Percentiles rank a stretch among this genome's conserved stretches.
Evolutionary conservation across 1,284 basidiomycete genomes (phyloP).

Genomic region (Ceratobasidium sp.): DNA sequence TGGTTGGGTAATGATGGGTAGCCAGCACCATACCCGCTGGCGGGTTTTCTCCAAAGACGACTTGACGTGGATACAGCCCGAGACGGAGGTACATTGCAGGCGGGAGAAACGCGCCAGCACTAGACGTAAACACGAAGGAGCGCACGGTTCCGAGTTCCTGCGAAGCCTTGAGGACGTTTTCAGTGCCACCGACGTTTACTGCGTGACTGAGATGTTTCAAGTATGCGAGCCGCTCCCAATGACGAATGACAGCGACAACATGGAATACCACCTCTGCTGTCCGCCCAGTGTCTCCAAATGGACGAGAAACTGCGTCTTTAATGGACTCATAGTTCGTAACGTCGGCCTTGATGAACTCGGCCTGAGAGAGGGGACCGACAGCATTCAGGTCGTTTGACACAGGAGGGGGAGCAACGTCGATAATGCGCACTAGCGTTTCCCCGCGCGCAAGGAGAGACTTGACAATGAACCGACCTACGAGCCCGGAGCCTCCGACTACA

Average conservation of each 20-base stretch:
- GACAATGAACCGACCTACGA: slow-evolving; percentile 22
- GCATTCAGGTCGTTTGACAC: slow-evolving; percentile 7
- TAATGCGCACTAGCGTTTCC: slow-evolving; percentile 27
- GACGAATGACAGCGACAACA: slow-evolving; percentile 23
- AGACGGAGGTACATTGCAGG: slow-evolving; percentile 33
- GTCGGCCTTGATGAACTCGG: slow-evolving; percentile 31
- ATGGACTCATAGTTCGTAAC: slow-evolving; percentile 27
- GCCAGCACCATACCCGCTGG: not conserved
- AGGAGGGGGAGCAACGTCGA: slow-evolving; percentile 18
- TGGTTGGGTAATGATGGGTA: not conserved
- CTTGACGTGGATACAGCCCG: not conserved
- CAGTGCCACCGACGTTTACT: slow-evolving; percentile 28
- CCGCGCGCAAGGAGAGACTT: slow-evolving; percentile 28
- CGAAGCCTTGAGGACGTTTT: slow-evolving; percentile 28
- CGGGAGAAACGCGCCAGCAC: slow-evolving; percentile 2
- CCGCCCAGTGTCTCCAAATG: slow-evolving; percentile 18
- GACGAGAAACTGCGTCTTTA: slow-evolving; percentile 20
- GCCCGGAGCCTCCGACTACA: slow-evolving; percentile 27
- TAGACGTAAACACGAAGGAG: slow-evolving; percentile 31
- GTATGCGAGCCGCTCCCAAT: slow-evolving; percentile 31
- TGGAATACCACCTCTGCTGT: slow-evolving; percentile 35
- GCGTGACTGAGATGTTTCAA: slow-evolving; percentile 31
- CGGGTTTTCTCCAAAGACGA: slow-evolving; percentile 2
- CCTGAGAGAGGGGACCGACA: slow-evolving; percentile 1
- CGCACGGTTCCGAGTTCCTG: slow-evolving; percentile 29